These are phyloP conservation scores for Volutella citrinella DNA, from an alignment of 2,329 filamentous ascomycete species.

Conservation along the genomic window DNA sequence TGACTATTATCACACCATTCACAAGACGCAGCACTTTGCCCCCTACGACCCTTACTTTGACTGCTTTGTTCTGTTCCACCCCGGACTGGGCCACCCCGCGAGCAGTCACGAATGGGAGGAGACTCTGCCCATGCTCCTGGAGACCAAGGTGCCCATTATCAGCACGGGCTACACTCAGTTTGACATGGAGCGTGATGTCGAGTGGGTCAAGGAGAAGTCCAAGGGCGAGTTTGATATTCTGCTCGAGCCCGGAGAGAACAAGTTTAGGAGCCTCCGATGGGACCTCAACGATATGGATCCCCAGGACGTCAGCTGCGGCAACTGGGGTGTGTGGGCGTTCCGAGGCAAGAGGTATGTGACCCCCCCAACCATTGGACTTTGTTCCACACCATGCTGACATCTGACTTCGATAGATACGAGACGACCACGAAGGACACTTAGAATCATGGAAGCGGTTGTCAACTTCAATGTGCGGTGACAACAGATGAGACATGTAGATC, in stretches of 20 bases:
- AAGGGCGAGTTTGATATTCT: constrained; percentile 89
- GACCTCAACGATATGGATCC: constrained; percentile 95
- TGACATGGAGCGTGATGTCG: constrained; percentile 90
- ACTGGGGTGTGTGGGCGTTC: constrained; percentile 97
- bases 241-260: constrained; percentile 89
- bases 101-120: constrained; percentile 92
- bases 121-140: constrained; percentile 82
- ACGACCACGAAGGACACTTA: constrained; percentile 52
- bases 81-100: constrained; percentile 90
- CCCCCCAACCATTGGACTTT: too few relatives aligned
- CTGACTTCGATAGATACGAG: constrained; percentile 64
- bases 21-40: constrained; percentile 84
- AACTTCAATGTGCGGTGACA: too few relatives aligned
- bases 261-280: constrained; percentile 91
- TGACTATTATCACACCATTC: constrained; percentile 96
- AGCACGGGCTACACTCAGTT: constrained; percentile 94
- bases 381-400: too few relatives aligned
- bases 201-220: constrained; percentile 83
- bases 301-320: constrained; percentile 89
- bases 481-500: not conserved
- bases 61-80: constrained; percentile 95
- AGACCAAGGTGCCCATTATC: constrained; percentile 93
- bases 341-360: constrained; percentile 90
- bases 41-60: constrained; percentile 99
- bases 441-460: too few relatives aligned